Base-by-base conservation (phyloP, 2,329 filamentous ascomycete genomes). In the Clarireedia hainanense region DNA sequence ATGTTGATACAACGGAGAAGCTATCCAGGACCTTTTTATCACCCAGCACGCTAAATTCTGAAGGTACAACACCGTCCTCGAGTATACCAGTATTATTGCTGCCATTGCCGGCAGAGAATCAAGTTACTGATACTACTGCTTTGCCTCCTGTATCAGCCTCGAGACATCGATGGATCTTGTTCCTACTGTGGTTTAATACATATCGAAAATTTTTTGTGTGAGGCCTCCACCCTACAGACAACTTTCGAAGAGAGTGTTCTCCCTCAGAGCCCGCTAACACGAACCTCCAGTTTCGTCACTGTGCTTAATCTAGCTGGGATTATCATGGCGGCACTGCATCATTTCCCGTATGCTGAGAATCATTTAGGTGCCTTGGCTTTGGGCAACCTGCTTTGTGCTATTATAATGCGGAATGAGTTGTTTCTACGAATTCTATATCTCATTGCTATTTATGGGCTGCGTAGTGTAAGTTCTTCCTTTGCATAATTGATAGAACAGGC, bases 151-250 rank as follows among this genome's bases (percentile, higher is more conserved):
- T 50, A 36, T 34, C 37, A 40, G 36, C 45, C 42, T 57, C 55
- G 58, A 57, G 58, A 45, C 36, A 64, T 61, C 64, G 66, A 52
- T 71, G 67, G 69, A 67, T 73, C 24, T 58, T 65, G 1, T 69
- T 72, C 58, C 60, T 63, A 47, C 65, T 74, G 7, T 74, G 71
- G 72, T 72, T 71, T 66, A 73, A 71, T 63, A 71, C 71, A 9
- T 74, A 74, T 58, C 67, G 69, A 20, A 70, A 70, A 61, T 72
- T 74, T 61, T 74, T 74, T 30, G 27, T 30, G 27, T 30, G 27
- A 30, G 27, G 27, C 27, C 27, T 30, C 27, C 27, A 30, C 27
- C 27, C 27, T 30, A 30, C 27, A 30, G 27, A 9, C 1, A 30
- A 30, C 27, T 30, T 9, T 30, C 27, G 27, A 30, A 30, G 27